These are phyloP conservation scores for Exophiala alcalophila DNA, from an alignment of 2,329 filamentous ascomycete genomes.

Conservation along the genomic window DNA sequence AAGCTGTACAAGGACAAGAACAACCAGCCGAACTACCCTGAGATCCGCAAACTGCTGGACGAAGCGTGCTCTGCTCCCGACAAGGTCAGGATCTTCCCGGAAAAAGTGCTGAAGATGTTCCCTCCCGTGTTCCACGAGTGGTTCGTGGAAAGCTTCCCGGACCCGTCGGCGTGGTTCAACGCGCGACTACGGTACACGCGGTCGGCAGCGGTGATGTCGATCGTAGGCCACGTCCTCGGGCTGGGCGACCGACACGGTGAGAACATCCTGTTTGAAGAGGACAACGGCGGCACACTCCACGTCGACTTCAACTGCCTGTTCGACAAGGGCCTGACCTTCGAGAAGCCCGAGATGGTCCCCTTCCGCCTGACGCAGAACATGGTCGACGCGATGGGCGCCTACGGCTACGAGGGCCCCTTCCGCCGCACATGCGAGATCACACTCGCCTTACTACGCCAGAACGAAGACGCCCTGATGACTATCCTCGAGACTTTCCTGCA, in stretches of 20 bases:
- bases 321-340: conserved; percentile 93
- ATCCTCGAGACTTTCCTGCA: conserved; percentile 96
- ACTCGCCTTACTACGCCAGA: conserved; percentile 75
- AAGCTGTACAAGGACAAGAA: conserved; percentile 73
- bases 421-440: conserved; percentile 87
- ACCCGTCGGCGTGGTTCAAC: conserved; percentile 87
- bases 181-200: conserved; percentile 86
- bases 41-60: conserved; percentile 60
- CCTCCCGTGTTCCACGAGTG: conserved; percentile 84
- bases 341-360: conserved; percentile 89
- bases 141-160: conserved; percentile 94
- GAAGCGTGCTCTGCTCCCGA: conserved; percentile 57
- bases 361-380: conserved; percentile 99
- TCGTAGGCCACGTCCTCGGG: conserved; percentile 90
- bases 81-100: conserved; percentile 52
- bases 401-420: conserved; percentile 91
- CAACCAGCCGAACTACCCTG: conserved; percentile 61
- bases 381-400: conserved; percentile 91
- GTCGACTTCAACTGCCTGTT: conserved; percentile 99
- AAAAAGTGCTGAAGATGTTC: conserved; percentile 55
- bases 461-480: conserved; percentile 95
- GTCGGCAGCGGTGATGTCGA: conserved; percentile 98
- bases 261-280: conserved; percentile 92
- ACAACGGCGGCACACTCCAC: conserved; percentile 89
- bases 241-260: conserved; percentile 95